Percentiles rank a stretch among this genome's conserved stretches.
Evolutionary conservation across 2,329 filamentous ascomycete genomes (phyloP).

Genomic region (Orbilia blumenaviensis): DNA sequence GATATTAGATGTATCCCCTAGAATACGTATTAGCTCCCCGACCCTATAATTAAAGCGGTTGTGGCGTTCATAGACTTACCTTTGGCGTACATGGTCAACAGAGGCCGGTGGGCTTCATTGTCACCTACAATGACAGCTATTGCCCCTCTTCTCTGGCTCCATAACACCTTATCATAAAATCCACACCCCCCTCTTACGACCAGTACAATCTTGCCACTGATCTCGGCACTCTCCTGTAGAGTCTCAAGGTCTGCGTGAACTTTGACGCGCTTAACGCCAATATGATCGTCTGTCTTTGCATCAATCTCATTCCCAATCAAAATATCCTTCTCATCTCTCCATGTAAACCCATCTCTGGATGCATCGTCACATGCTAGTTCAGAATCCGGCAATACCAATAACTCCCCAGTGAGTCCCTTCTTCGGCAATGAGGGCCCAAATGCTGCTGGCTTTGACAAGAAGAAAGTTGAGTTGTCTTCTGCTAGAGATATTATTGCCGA

Average conservation of each 20-base stretch:
- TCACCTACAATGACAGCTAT: conserved; percentile 93
- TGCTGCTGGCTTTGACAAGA: conserved; percentile 88
- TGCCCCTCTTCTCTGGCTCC: conserved; percentile 90
- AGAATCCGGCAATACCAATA: conserved; percentile 73
- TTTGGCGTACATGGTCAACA: conserved; percentile 98
- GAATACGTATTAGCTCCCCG: neutral
- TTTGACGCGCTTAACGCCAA: conserved; percentile 44
- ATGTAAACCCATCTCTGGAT: conserved; percentile 78
- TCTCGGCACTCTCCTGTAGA: conserved; percentile 89
- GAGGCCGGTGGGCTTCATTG: conserved; percentile 83
- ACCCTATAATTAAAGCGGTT: neutral
- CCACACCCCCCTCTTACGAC: conserved; percentile 93
- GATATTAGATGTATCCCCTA: conserved; percentile 89
- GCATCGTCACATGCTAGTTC: conserved; percentile 96
- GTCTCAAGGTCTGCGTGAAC: conserved; percentile 85
- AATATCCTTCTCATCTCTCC: conserved; percentile 59
- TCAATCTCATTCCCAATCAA: conserved; percentile 55
- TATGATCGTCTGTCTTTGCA: conserved; percentile 53
- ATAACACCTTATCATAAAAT: conserved; percentile 96
- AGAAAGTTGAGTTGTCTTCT: conserved; percentile 97
- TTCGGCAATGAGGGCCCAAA: conserved; percentile 83
- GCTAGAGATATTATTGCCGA: conserved; percentile 96
- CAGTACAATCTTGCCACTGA: conserved; percentile 89
- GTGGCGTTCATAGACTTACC: conserved; percentile 54
- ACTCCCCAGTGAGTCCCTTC: conserved; percentile 81